Evolutionary conservation across 2,329 filamentous ascomycete species (phyloP).

Genomic region (Ophiosphaerella korrae): DNA sequence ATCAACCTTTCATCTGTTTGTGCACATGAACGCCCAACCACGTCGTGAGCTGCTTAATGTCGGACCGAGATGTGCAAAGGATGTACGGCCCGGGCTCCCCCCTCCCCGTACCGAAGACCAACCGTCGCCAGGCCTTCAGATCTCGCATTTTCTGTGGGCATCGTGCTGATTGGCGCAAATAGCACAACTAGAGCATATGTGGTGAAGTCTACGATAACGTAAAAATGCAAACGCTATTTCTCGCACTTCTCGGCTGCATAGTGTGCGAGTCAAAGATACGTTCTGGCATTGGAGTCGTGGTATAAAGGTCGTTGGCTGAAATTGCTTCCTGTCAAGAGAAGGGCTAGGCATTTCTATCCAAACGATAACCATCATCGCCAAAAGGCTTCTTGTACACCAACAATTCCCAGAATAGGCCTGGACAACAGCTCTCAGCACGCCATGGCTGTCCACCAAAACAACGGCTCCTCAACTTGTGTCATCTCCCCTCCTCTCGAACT

Average conservation of each 20-base stretch:
- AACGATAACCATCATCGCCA: background rate
- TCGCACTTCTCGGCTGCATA: constrained; percentile 1
- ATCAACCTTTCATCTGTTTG: background rate
- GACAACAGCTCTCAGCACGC: background rate
- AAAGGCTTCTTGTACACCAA: too few relatives aligned
- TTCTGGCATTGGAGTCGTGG: too few relatives aligned
- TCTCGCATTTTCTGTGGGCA: background rate
- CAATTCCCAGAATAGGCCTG: too few relatives aligned
- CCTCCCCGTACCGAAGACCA: constrained; percentile 7
- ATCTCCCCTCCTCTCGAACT: constrained; percentile 39
- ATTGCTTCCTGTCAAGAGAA: background rate
- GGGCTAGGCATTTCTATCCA: background rate
- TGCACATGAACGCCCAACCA: background rate
- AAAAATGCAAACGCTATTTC: background rate
- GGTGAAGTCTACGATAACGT: constrained; percentile 6
- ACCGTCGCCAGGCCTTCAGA: constrained; percentile 2
- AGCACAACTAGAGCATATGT: background rate
- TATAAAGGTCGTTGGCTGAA: background rate
- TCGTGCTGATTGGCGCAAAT: constrained; percentile 3
- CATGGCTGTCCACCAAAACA: constrained; percentile 36
- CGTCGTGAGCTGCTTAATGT: constrained; percentile 2
- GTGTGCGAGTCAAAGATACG: background rate
- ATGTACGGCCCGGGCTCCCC: constrained; percentile 6
- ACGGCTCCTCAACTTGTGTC: constrained; percentile 42
- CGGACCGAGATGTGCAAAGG: constrained; percentile 7